Base-by-base conservation (phyloP, 176 grass and related monocot genomes). In the Carex pumila region DNA sequence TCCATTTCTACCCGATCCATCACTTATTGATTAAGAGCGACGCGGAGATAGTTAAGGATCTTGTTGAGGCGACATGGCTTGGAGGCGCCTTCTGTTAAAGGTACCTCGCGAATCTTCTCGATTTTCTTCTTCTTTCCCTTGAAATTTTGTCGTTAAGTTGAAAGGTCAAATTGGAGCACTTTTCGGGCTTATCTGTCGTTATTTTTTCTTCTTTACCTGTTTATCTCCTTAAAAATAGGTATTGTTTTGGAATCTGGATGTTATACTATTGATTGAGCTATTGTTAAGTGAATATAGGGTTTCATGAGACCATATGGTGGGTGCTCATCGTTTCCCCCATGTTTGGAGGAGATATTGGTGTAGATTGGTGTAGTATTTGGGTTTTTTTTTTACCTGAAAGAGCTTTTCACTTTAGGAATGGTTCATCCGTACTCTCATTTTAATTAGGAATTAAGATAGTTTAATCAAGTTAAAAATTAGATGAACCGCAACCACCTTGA, bases 71-170 rank as follows among this genome's bases (percentile, higher is more conserved):
- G 79, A 62, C 30, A 81, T 81, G 79, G 81, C 81, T 69, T 83
- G 81, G 81, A 83, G 81, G 81, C 81, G 61, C 81, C 81, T 83
- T 83, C 62, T 83, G 41, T 64, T 68, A 66, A 83, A 83, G 81
- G 81, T 83, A 65, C 21, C 14, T 83, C 3, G 45, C 43, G 18
- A 66, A 68, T 83, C 29, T 83, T 83, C 76, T 79, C 13, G 29
- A 79, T 60, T 58, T 55, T 55, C n/a, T 8, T 58, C 39, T 34
- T 34, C 3, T 39, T 81, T 64, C 7, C 41, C n/a, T 62, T 30
- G 34, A 64, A 22, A 47, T 47, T 65, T 50, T 65, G 79, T 22
- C 17, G 8, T 36, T n/a, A 32, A 52, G 21, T 25, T 75, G 6
- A 15, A 14, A 66, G 30, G 29, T 4, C 4, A 6, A 36, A 5